Percentiles rank a stretch among this genome's conserved stretches.
Conservation (phyloP, 2,329 filamentous ascomycete species). For the Juglanconis juglandina region DNA sequence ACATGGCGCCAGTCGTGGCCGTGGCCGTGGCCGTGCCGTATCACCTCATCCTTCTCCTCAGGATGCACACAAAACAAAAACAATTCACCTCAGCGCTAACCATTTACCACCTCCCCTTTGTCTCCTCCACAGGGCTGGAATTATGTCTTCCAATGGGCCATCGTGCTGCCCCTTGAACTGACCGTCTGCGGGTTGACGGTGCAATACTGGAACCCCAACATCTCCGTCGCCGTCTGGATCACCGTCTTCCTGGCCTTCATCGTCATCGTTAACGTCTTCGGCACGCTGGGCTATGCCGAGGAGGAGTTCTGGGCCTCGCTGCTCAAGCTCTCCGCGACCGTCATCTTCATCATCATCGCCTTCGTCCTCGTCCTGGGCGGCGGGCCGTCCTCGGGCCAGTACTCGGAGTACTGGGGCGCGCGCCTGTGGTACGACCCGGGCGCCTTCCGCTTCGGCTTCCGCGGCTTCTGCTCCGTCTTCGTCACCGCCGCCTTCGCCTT, state of each 20-base stretch:
- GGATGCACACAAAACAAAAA: not conserved
- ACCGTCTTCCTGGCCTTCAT: constrained; percentile 52
- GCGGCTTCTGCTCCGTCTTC: constrained; percentile 68
- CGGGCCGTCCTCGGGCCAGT: constrained; percentile 47
- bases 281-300: constrained; percentile 52
- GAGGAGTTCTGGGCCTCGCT: constrained; percentile 59
- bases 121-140: constrained; percentile 29
- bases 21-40: no score
- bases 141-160: constrained; percentile 47
- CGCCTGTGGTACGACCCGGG: constrained; percentile 49
- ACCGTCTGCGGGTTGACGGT: constrained; percentile 48
- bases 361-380: constrained; percentile 59
- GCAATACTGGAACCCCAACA: constrained; percentile 44
- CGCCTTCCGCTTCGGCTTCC: constrained; percentile 69
- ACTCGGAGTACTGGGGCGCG: constrained; percentile 46
- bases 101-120: not conserved
- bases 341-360: constrained; percentile 62
- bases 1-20: not conserved
- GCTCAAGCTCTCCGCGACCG: constrained; percentile 55
- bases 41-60: not conserved
- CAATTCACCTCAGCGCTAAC: no score
- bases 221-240: constrained; percentile 51
- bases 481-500: constrained; percentile 73
- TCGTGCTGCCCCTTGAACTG: constrained; percentile 46
- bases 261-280: constrained; percentile 53